Percentiles rank a stretch among this genome's conserved stretches.
These are phyloP conservation scores for Ogataea trehalophila DNA, from an alignment of 805 yeast genomes.

Conservation along the genomic window DNA sequence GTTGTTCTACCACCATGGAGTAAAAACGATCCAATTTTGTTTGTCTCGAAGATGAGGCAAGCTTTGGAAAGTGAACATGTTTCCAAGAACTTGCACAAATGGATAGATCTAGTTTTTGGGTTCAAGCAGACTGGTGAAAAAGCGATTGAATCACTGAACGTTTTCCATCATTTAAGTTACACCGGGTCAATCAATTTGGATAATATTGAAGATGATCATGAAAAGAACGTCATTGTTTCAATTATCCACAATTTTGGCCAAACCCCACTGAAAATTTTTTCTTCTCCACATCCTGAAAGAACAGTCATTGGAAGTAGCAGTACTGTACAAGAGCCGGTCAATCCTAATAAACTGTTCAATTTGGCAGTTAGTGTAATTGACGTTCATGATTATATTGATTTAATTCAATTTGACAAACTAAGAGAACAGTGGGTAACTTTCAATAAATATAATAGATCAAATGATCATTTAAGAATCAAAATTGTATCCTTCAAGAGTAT, in stretches of 20 bases:
- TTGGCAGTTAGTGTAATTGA: conserved; percentile 40
- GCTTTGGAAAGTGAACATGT: conserved; percentile 84
- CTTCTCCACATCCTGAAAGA: conserved; percentile 55
- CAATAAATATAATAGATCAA: conserved; percentile 1
- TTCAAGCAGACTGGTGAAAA: conserved; percentile 67
- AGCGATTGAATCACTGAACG: conserved; percentile 65
- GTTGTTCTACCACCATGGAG: conserved; percentile 85
- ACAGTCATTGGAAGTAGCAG: conserved; percentile 21
- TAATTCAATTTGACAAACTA: conserved; percentile 40
- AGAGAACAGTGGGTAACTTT: conserved; percentile 49
- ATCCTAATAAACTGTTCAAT: conserved; percentile 26
- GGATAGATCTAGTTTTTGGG: conserved; percentile 88
- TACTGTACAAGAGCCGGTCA: conserved; percentile 34
- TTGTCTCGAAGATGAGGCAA: conserved; percentile 70
- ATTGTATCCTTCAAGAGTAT: conserved; percentile 13
- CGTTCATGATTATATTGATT: conserved; percentile 36
- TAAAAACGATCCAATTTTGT: conserved; percentile 65
- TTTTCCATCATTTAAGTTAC: conserved; percentile 80
- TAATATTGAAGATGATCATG: conserved; percentile 64
- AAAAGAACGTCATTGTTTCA: conserved; percentile 72
- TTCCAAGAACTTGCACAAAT: conserved; percentile 65
- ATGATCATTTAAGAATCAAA: conserved; percentile 6
- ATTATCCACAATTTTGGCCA: conserved; percentile 91
- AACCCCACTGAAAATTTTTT: conserved; percentile 73
- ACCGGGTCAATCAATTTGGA: conserved; percentile 81